These are phyloP conservation scores for Sideroxylon spinosum DNA, from an alignment of 179 eudicot genomes.

Conservation along the genomic window DNA sequence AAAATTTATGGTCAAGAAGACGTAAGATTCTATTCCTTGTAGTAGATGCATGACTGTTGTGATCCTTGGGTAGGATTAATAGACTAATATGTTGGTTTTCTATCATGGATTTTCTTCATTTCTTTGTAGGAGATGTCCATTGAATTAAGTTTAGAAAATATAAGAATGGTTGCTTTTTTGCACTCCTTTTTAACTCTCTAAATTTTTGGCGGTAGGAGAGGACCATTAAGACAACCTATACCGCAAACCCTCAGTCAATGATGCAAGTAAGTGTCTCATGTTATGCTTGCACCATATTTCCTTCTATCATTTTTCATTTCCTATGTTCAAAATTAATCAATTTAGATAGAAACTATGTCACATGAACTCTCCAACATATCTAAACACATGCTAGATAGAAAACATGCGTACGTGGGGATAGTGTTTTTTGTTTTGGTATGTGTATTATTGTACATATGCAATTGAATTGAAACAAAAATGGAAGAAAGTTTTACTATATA, in stretches of 20 bases:
- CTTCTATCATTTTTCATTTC: not conserved
- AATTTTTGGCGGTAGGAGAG: slow-evolving; percentile 51
- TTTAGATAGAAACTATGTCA: not conserved
- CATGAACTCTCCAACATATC: not conserved
- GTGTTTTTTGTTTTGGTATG: not conserved
- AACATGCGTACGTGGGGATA: not conserved
- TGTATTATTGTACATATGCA: not conserved
- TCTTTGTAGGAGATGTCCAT: slow-evolving; percentile 83
- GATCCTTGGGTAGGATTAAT: slow-evolving; percentile 1
- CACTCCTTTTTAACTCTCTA: not conserved
- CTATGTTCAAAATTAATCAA: not conserved
- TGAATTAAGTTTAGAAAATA: slow-evolving; percentile 93
- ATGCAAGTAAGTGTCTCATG: slow-evolving; percentile 71
- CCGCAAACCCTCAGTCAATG: slow-evolving; percentile 82
- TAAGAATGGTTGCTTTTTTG: slow-evolving; percentile 60
- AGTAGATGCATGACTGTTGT: not conserved
- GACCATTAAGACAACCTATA: slow-evolving; percentile 76
- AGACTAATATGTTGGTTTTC: not conserved
- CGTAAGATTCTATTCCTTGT: slow-evolving; percentile 40
- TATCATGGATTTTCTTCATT: not conserved
- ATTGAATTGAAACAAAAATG: not conserved
- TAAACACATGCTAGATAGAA: not conserved
- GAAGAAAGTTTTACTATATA: not conserved
- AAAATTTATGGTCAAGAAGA: slow-evolving; percentile 75
- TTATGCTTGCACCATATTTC: not conserved